Evolutionary conservation across 306 rosid species (phyloP).

Genomic region (Trifolium subterraneum): DNA sequence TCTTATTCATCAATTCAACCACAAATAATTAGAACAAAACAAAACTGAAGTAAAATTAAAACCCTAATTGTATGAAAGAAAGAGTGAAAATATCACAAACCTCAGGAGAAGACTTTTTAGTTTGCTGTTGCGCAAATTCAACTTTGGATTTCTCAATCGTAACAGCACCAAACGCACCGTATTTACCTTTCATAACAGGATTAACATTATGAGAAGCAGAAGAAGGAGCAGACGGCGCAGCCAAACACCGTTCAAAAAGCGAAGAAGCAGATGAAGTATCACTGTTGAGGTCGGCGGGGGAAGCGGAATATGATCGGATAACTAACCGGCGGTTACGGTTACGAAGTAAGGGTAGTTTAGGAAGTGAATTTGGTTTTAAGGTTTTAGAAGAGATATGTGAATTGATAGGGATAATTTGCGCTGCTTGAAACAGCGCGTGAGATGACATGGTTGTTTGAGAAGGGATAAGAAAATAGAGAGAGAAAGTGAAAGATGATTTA

Average conservation of each 20-base stretch:
- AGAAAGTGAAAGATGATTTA: background rate
- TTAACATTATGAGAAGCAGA: slow-evolving; percentile 6
- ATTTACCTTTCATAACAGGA: slow-evolving; percentile 71
- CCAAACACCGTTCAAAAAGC: slow-evolving; percentile 68
- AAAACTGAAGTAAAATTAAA: background rate
- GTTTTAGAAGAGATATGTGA: slow-evolving; percentile 12
- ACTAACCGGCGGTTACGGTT: slow-evolving; percentile 36
- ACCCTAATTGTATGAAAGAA: slow-evolving; percentile 18
- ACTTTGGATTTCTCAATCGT: slow-evolving; percentile 92
- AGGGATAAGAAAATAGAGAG: background rate
- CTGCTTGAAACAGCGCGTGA: slow-evolving; percentile 37
- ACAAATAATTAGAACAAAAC: background rate
- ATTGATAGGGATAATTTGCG: slow-evolving; percentile 23
- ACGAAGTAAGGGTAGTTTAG: slow-evolving; percentile 36
- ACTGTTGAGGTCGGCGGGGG: slow-evolving; percentile 50
- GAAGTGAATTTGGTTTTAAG: slow-evolving; percentile 42
- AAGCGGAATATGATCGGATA: slow-evolving; percentile 5
- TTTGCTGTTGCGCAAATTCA: slow-evolving; percentile 73
- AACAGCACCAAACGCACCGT: slow-evolving; percentile 74
- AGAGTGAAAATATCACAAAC: slow-evolving; percentile 39
- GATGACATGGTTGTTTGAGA: slow-evolving; percentile 14
- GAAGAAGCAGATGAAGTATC: slow-evolving; percentile 25
- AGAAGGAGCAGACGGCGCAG: slow-evolving; percentile 44
- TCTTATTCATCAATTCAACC: background rate
- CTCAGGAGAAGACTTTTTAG: slow-evolving; percentile 71